Base-by-base conservation (phyloP, 306 rosid species). In the Cicer chorassanicum region DNA sequence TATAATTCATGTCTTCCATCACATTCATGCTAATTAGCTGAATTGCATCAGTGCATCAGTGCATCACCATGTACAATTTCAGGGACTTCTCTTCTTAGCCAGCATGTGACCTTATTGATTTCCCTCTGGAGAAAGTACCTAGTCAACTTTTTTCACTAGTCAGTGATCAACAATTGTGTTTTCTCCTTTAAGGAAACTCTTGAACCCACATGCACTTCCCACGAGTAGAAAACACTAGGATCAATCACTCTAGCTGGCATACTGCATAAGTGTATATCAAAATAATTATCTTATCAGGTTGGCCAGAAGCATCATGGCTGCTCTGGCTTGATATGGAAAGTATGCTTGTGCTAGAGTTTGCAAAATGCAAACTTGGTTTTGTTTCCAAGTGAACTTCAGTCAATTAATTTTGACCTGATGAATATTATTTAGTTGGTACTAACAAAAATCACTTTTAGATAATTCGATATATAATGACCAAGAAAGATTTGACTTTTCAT, bases 171-270 rank as follows among this genome's bases (percentile, higher is more conserved):
- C 24, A 54, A 49, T 19, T 39, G 45, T 77, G 75, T 70, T 78
- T 56, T 62, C 46, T 57, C 57, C 50, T 61, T 72, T 59, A 51
- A 55, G 79, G 84, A 73, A 73, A 74, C 55, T 65, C 72, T 57
- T 74, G 76, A 68, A 70, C 46, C 48, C 21, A 70, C 83, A 78
- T 68, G 81, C 80, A 76, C 68, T 59, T 67, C 55, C 64, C 53
- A 34, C 38, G 60, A 13, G 66, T 76, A 45, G 50, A 60, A 65
- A 65, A 62, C 65, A 39, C 39, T 53, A 50, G 53, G 69, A 59
- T 84, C 75, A 71, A 78, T 78, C 69, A 64, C 61, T 69, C 72
- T 65, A 40, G 82, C 62, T 82, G 73, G 69, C 85, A 82, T 54
- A 36, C 54, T 60, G 65, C 78, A 19, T 79, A 61, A 36, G 46